These are phyloP conservation scores for Cynanchum wilfordii DNA, from an alignment of 257 asterid species.

Conservation along the genomic window DNA sequence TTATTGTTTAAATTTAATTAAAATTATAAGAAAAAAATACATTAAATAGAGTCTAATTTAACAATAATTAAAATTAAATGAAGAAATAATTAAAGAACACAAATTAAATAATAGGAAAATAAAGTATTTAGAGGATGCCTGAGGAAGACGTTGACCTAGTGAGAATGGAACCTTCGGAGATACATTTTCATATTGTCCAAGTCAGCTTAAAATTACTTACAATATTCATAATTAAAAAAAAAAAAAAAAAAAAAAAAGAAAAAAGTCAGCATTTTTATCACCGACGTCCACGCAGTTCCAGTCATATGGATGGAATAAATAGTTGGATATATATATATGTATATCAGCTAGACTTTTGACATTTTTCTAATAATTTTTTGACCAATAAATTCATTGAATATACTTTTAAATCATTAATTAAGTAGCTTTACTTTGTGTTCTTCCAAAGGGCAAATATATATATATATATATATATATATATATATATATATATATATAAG, in stretches of 20 bases:
- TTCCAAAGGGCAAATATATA: no score
- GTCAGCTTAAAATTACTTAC: background rate
- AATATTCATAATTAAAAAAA: no score
- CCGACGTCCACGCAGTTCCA: background rate
- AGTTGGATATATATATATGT: no score
- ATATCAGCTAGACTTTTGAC: background rate
- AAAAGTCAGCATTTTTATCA: background rate
- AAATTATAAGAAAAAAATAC: no score
- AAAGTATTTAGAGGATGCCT: background rate
- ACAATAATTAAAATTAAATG: no score
- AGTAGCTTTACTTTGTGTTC: background rate
- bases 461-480: no score
- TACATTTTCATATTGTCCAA: background rate
- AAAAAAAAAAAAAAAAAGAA: no score
- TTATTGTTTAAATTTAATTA: no score
- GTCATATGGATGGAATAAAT: background rate
- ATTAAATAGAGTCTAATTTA: no score
- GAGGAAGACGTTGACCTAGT: background rate
- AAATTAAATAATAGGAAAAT: no score
- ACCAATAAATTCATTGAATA: background rate
- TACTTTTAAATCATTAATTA: background rate
- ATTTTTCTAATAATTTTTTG: background rate
- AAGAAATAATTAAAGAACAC: no score
- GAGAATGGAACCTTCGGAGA: background rate
- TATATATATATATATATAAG: no score